Evolutionary conservation across 1,139 yeast species (phyloP).

Genomic region (Geotrichum citri-aurantii): DNA sequence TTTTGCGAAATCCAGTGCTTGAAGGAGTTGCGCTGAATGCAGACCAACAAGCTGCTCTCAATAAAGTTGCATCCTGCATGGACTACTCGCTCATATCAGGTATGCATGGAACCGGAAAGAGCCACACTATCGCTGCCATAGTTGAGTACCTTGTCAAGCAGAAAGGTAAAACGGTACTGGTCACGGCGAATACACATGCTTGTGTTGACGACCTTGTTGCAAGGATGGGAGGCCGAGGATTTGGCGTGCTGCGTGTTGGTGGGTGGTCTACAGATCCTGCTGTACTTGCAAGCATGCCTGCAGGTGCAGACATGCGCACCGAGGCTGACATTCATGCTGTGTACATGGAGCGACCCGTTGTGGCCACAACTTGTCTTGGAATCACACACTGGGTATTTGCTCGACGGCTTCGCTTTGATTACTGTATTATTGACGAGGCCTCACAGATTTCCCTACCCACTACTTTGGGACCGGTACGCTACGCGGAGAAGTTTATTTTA

Average conservation of each 20-base stretch:
- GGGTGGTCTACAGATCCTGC: constrained; percentile 48
- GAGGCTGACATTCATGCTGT: constrained; percentile 41
- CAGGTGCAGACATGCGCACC: constrained; percentile 6
- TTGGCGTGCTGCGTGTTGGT: constrained; percentile 43
- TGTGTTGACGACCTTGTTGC: constrained; percentile 90
- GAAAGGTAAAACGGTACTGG: constrained; percentile 61
- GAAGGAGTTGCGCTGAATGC: constrained; percentile 41
- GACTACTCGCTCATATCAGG: constrained; percentile 84
- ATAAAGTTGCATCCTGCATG: constrained; percentile 54
- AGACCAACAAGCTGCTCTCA: constrained; percentile 68
- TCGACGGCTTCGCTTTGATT: constrained; percentile 60
- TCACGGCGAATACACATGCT: constrained; percentile 83
- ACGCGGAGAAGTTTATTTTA: constrained; percentile 70
- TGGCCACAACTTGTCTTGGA: constrained; percentile 86
- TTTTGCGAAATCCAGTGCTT: neutral
- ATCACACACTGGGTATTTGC: constrained; percentile 51
- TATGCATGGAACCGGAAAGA: constrained; percentile 99
- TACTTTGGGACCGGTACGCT: constrained; percentile 78
- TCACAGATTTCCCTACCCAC: constrained; percentile 91
- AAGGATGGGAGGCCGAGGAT: constrained; percentile 50
- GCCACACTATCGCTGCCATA: constrained; percentile 79
- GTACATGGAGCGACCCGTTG: constrained; percentile 59
- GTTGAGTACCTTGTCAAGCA: constrained; percentile 54
- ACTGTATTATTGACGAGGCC: constrained; percentile 94
- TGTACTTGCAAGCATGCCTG: neutral